A percentile compares a stretch with the other conserved stretches of the same genome.
These are phyloP conservation scores for Chlorophyllum brunneum DNA, from an alignment of 768 basidiomycete genomes.

Conservation along the genomic window DNA sequence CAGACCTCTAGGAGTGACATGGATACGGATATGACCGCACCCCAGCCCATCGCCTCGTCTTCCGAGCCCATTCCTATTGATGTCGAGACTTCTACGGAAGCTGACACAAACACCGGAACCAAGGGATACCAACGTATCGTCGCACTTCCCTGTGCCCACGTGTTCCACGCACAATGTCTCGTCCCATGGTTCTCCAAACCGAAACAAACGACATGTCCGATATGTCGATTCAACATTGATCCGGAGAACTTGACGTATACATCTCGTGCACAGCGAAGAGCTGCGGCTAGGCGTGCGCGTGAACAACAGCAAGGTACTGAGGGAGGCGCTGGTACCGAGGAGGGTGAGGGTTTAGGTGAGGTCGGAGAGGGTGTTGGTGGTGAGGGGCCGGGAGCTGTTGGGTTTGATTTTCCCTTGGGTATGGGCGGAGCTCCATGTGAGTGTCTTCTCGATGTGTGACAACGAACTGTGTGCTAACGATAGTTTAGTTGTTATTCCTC, in stretches of 20 bases:
- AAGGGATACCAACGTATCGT: constrained; percentile 44
- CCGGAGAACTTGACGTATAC: constrained; percentile 66
- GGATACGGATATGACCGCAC: too few species aligned
- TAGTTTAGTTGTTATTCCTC: neutral
- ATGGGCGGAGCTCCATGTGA: neutral
- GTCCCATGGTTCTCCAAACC: constrained; percentile 82
- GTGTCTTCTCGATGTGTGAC: neutral
- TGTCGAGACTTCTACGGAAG: neutral
- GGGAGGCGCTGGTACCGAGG: constrained; percentile 3
- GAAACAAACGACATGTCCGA: constrained; percentile 77
- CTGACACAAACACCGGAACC: neutral
- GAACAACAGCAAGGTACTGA: neutral
- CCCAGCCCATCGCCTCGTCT: neutral
- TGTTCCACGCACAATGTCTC: constrained; percentile 77
- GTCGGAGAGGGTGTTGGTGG: neutral
- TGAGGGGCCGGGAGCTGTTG: neutral
- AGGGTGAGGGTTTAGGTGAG: neutral
- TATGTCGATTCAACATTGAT: constrained; percentile 80
- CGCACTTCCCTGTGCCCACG: constrained; percentile 74
- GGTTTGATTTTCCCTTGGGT: neutral
- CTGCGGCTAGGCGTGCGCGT: constrained; percentile 13
- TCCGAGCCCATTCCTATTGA: too few species aligned
- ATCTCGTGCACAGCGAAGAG: constrained; percentile 22
- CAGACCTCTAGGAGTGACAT: too few species aligned
- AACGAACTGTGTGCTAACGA: neutral